These are phyloP conservation scores for Coemansia interrupta DNA, from an alignment of 192 early-diverging fungal species.

Conservation along the genomic window DNA sequence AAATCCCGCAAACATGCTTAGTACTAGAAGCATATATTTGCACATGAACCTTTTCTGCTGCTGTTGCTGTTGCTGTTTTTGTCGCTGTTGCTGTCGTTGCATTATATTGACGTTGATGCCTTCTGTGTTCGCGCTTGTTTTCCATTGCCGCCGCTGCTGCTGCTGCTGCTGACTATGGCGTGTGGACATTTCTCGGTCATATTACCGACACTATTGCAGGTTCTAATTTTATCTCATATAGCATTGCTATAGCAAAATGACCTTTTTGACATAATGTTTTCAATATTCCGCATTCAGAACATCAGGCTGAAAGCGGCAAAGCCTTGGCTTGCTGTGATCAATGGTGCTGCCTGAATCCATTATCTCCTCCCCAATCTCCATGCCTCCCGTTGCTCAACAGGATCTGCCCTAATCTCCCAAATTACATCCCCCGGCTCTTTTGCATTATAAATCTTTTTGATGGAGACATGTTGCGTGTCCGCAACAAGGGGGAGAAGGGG, in stretches of 20 bases:
- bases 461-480: too few species aligned
- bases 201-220: conserved; percentile 4
- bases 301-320: too few species aligned
- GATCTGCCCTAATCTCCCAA: too few species aligned
- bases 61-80: neutral
- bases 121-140: neutral
- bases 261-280: conserved; percentile 1
- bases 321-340: too few species aligned
- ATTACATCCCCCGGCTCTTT: too few species aligned
- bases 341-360: too few species aligned
- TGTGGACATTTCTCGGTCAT: neutral
- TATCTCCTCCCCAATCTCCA: too few species aligned
- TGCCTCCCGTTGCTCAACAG: too few species aligned
- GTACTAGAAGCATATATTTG: neutral
- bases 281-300: too few species aligned
- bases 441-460: too few species aligned
- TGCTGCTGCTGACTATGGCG: conserved; percentile 1
- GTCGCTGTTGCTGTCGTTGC: neutral
- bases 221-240: conserved; percentile 2
- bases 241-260: conserved; percentile 7
- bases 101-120: neutral
- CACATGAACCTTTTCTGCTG: neutral
- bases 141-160: neutral
- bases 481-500: too few species aligned
- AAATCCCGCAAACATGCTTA: too few species aligned